Evolutionary conservation across 2,329 filamentous ascomycete species (phyloP), one percentile per base, ranked within the genome.

Genomic region (Ophiostoma ulmi): DNA sequence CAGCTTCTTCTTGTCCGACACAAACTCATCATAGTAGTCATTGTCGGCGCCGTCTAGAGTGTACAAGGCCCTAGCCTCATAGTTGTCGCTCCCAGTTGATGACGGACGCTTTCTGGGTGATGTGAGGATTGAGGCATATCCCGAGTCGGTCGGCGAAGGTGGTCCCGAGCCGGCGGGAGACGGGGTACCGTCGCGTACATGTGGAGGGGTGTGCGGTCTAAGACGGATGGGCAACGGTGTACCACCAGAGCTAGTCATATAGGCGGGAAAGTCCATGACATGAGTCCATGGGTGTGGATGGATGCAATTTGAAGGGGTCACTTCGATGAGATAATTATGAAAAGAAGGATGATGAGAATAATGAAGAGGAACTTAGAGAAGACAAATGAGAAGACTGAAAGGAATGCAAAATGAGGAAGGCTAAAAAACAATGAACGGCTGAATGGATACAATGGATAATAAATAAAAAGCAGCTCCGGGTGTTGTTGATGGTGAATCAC

Each of bases 61-160:
- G 39, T 67, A 67, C n/a, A n/a, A 22, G 11, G 63, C n/a, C 35
- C 35, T 39, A 67, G 65, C 65, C 65, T 48, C 65, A 10, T 67
- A 41, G 20, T 67, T 39, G 38, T 67, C 65, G 17, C 38, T 44
- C 11, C 26, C 26, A 1, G 26, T 35, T 4, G 39, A 67, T 2
- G n/a, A 26, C 14, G 65, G 65, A 1, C 65, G 65, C n/a, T 67
- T 67, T n/a, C 26, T 13, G 65, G 65, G 65, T 5, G 65, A 17
- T n/a, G 38, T 31, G n/a, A 7, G 38, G 11, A 20, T 22, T 10
- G 65, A 67, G 4, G 39, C 38, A 35, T 67, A 67, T 5, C 65
- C 65, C 3, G 65, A 67, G 14, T 67, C 65, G 36, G 36, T 22
- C 8, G 63, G 63, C 10, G 63, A 65, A n/a, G 63, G 35, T 36